Base-by-base conservation (phyloP, 352 stramenopile species). In the Phytophthora uliginosa region DNA sequence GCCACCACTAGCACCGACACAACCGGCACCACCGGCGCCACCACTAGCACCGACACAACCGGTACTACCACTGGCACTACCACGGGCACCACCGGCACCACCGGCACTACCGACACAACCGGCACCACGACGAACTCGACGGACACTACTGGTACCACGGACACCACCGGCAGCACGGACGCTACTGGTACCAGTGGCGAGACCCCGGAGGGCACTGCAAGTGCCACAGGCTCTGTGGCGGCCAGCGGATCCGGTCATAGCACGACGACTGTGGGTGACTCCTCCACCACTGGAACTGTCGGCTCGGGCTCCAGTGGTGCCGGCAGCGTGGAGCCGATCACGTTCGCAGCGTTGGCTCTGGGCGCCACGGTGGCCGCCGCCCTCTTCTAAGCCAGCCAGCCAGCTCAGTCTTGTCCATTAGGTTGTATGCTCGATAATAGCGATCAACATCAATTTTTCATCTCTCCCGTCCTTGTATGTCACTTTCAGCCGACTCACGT, bases 361-460 rank as follows among this genome's bases (percentile, higher is more conserved):
- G 64, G 61, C 48, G 66, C 47, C 34, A 69, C 62, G 22, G 22
- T 66, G 13, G 66, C 69, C 28, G 42, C 60, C 42, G 60, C 60
- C 17, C 38, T 80, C 60, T 68, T 78, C 61, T 81, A 81, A 65
- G 57, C 54, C 48, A 22, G 18, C 22, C 55, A 20, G 18, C 22
- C 56, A 20, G 36, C 45, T 28, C 26, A 33, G 42, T 59, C 45
- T 52, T 69, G 66, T 63, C 38, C 40, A 64, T 69, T 74, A 73
- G 55, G 63, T 76, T 81, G 48, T 78, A 71, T 31, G 28, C 57
- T 76, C 64, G 61, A 79, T 76, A 73, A 73, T 26, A 68, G 67
- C 62, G 20, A 68, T 58, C 24, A 74, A 66, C 51, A 70, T 71
- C 53, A 47, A 51, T 81, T 66, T 59, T 42, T 36, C 17, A 20